A percentile compares a stretch with the other conserved stretches of the same genome.
Conservation (phyloP, 495 filamentous ascomycete species). For the Cercophora sp. region DNA sequence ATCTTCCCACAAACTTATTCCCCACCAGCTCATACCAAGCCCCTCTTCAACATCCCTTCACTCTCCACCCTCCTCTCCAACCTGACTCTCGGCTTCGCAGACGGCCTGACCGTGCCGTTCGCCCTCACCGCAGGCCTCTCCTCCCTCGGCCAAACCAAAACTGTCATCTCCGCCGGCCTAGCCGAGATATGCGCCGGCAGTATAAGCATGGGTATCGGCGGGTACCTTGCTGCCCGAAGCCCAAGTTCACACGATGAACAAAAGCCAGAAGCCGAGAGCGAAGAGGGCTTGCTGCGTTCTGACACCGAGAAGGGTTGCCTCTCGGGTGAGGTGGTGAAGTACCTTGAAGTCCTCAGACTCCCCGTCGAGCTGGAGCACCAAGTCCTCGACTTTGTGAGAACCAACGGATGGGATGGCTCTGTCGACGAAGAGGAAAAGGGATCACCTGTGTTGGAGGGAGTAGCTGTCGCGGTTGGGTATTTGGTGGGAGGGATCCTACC, state of each 20-base stretch:
- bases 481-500: slow-evolving; percentile 71
- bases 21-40: too few relatives aligned
- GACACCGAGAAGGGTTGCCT: not conserved
- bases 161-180: slow-evolving; percentile 66
- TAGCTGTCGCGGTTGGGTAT: slow-evolving; percentile 65
- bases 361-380: slow-evolving; percentile 64
- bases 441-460: slow-evolving; percentile 31
- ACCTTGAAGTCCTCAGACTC: slow-evolving; percentile 46
- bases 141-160: slow-evolving; percentile 55
- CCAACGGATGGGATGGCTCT: not conserved
- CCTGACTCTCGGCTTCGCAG: slow-evolving; percentile 54
- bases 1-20: too few relatives aligned
- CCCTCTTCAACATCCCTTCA: slow-evolving; percentile 12
- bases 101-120: slow-evolving; percentile 64
- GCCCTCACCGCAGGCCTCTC: slow-evolving; percentile 60
- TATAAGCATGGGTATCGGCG: slow-evolving; percentile 69
- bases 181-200: slow-evolving; percentile 65
- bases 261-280: not conserved
- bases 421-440: not conserved
- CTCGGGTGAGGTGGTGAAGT: slow-evolving; percentile 11
- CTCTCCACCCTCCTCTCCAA: slow-evolving; percentile 35
- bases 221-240: slow-evolving; percentile 66
- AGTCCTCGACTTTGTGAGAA: slow-evolving; percentile 59
- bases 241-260: not conserved
- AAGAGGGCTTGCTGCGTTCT: slow-evolving; percentile 1